A percentile compares a stretch with the other conserved stretches of the same genome.
These are phyloP conservation scores for Metarhizium anisopliae DNA, from an alignment of 2,329 filamentous ascomycete genomes.

Conservation along the genomic window DNA sequence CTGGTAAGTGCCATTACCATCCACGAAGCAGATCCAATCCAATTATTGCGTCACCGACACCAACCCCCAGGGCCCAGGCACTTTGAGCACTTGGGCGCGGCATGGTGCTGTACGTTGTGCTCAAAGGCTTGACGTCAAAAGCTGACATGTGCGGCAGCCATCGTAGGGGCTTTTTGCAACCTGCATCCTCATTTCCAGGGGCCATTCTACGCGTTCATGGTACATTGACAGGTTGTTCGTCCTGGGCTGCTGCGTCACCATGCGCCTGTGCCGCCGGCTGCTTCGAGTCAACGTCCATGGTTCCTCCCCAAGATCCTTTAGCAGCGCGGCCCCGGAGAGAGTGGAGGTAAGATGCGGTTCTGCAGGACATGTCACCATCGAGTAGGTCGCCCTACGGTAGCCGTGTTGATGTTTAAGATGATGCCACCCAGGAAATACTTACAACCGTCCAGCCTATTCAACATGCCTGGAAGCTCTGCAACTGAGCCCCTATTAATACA, in stretches of 20 bases:
- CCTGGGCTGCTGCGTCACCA: neutral
- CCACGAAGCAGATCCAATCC: no score
- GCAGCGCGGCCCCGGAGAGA: conserved; percentile 22
- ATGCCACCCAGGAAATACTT: neutral
- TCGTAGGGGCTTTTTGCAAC: neutral
- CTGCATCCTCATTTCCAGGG: no score
- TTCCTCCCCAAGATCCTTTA: conserved; percentile 3
- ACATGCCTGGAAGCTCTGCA: conserved; percentile 27
- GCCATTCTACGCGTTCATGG: neutral
- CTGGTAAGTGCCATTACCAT: no score
- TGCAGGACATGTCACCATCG: conserved; percentile 39
- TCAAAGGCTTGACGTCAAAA: neutral
- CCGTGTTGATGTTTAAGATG: neutral
- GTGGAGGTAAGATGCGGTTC: conserved; percentile 39
- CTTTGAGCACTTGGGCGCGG: no score
- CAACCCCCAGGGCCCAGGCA: no score
- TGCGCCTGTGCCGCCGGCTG: neutral
- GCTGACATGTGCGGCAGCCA: neutral
- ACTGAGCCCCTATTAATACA: conserved; percentile 41
- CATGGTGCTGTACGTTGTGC: neutral
- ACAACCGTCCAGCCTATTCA: conserved; percentile 30
- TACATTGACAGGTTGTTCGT: neutral
- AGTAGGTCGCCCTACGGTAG: conserved; percentile 28
- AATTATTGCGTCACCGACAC: no score
- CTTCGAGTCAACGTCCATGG: neutral